These are phyloP conservation scores for Grigorovia transvaalensis DNA, from an alignment of 805 yeast species.

Conservation along the genomic window DNA sequence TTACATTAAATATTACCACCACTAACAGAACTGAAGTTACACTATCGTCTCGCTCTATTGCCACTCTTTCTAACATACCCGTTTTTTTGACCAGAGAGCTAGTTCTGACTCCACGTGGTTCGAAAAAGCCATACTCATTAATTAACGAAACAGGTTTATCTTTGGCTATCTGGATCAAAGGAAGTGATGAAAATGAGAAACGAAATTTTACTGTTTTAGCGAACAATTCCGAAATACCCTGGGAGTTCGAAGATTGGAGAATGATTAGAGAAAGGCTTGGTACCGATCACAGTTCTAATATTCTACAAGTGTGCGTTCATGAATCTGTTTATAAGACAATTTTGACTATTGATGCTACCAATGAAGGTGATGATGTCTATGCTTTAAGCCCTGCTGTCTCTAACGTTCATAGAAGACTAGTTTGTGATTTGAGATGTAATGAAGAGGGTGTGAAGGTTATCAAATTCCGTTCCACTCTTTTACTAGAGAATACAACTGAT, in stretches of 20 bases:
- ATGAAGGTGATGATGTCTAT: slow-evolving; percentile 76
- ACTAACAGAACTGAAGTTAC: slow-evolving; percentile 70
- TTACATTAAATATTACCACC: slow-evolving; percentile 62
- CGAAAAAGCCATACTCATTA: slow-evolving; percentile 72
- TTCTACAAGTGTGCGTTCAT: slow-evolving; percentile 51
- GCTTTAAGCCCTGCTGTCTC: slow-evolving; percentile 51
- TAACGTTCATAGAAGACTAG: slow-evolving; percentile 62
- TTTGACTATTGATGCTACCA: slow-evolving; percentile 51
- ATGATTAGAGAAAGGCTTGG: slow-evolving; percentile 69
- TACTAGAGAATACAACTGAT: slow-evolving; percentile 57
- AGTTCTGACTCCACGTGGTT: slow-evolving; percentile 56
- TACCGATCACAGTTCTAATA: slow-evolving; percentile 49
- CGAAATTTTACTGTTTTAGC: slow-evolving; percentile 29
- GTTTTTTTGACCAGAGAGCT: slow-evolving; percentile 44
- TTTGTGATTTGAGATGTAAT: slow-evolving; percentile 59
- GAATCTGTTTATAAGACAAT: slow-evolving; percentile 47
- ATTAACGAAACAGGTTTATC: slow-evolving; percentile 78
- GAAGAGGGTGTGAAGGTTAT: slow-evolving; percentile 73
- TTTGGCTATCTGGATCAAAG: slow-evolving; percentile 73
- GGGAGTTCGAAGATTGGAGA: slow-evolving; percentile 96
- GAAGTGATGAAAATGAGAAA: slow-evolving; percentile 24
- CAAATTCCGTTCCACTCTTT: slow-evolving; percentile 64
- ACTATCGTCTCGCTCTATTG: slow-evolving; percentile 71
- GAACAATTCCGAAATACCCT: slow-evolving; percentile 47
- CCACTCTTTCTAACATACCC: slow-evolving; percentile 60